Evolutionary conservation across 2,329 filamentous ascomycete species (phyloP), one percentile per base, ranked within the genome.

Genomic region (Phoma sp.): DNA sequence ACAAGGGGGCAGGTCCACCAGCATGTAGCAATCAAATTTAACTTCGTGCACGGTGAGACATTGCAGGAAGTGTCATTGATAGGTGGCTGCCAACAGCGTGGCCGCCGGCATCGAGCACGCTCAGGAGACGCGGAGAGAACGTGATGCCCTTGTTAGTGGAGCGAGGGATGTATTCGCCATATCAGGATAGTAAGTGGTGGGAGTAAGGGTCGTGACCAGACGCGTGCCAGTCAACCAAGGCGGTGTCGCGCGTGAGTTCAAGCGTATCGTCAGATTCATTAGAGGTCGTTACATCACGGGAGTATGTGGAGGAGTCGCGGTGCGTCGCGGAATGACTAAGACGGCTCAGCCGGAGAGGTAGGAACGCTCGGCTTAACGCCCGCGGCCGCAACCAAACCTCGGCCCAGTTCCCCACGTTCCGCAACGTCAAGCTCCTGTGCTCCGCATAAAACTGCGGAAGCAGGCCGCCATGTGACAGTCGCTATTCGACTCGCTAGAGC

Each of bases 381-480:
- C 18, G 30, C 12, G 30, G 36, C 14, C 30, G 17, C 40, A 20
- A 14, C 21, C 32, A 46, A 33, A 69, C 71, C 71, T 71, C 68
- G 71, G 71, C 62, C 57, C 47, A 34, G 38, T 50, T 50, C 68
- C 67, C 65, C 64, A 67, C 66, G 61, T 65, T 59, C 66, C 62
- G 66, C 46, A 28, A 60, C 42, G 48, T 57, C 52, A 38, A 60
- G 47, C 47, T 59, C 50, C 57, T 45, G 46, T 43, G 30, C 40
- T 56, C 60, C 59, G 61, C 59, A 57, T 54, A 49, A 52, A 53
- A 46, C 25, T 55, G 56, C 60, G 61, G 56, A 64, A 51, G 53
- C 18, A 51, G 47, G 53, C 59, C 66, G 67, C 67, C 67, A 74
- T 73, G 71, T 72, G 65, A 70, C 42, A 64, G 48, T 40, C 38